phyloP scores from a whole-genome alignment of 2,329 filamentous ascomycete genomes.

The Saccharata proteae region DNA sequence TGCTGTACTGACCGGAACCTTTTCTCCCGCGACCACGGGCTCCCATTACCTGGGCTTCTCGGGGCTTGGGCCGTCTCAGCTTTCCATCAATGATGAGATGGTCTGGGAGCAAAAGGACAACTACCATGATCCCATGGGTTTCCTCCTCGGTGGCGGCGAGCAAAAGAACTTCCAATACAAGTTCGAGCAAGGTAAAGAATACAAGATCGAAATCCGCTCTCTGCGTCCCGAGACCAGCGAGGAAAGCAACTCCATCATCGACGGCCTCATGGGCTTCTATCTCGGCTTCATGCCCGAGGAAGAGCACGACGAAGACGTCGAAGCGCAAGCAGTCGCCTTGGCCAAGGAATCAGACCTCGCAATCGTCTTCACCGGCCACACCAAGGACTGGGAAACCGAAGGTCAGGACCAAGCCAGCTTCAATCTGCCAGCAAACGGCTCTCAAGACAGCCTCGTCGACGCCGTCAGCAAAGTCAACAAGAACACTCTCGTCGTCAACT shows the following conservation, averaged over 20 bases:
- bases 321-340: constrained; percentile 54
- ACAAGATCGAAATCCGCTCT: constrained; percentile 47
- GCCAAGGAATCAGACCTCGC: constrained; percentile 65
- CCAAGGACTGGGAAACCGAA: constrained; percentile 66
- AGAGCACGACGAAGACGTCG: constrained; percentile 21
- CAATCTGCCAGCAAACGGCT: constrained; percentile 44
- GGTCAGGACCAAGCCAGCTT: constrained; percentile 52
- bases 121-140: constrained; percentile 47
- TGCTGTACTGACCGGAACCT: constrained; percentile 15
- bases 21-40: constrained; percentile 16
- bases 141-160: constrained; percentile 52
- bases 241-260: constrained; percentile 14
- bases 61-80: constrained; percentile 20
- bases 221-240: constrained; percentile 46
- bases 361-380: constrained; percentile 65
- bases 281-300: constrained; percentile 21
- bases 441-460: constrained; percentile 51
- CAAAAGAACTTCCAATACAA: constrained; percentile 49
- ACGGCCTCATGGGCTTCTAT: constrained; percentile 20
- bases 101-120: constrained; percentile 31
- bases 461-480: constrained; percentile 54
- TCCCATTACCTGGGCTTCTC: constrained; percentile 22
- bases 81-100: constrained; percentile 17
- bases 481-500: constrained; percentile 58
- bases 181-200: constrained; percentile 47